phyloP scores from a whole-genome alignment of 2,329 filamentous ascomycete species.

The Teratosphaeria pseudoeucalypti region DNA sequence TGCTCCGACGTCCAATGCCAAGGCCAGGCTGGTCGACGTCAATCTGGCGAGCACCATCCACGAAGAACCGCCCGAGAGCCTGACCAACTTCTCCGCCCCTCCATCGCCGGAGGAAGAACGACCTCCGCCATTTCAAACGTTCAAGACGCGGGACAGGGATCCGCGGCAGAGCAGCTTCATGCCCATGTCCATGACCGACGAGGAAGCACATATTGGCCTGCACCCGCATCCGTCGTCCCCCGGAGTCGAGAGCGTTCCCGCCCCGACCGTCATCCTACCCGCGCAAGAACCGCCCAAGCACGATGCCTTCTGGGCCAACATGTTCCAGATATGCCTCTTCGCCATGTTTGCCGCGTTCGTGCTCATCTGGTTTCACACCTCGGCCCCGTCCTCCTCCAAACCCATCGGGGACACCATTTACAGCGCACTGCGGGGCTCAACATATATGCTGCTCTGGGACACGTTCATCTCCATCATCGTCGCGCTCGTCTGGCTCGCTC shows the following conservation, averaged over 20 bases:
- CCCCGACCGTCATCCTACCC: conserved; percentile 44
- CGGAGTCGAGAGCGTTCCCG: conserved; percentile 43
- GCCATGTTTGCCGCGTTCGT: conserved; percentile 81
- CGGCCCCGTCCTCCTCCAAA: conserved; percentile 54
- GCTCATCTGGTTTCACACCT: conserved; percentile 81
- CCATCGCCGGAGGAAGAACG: conserved; percentile 34
- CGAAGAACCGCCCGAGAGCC: conserved; percentile 28
- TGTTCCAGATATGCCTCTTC: conserved; percentile 77
- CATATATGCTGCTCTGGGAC: conserved; percentile 81
- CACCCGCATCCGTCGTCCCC: conserved; percentile 37
- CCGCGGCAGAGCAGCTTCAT: conserved; percentile 34
- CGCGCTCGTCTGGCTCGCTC: conserved; percentile 79
- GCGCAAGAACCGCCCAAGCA: conserved; percentile 65
- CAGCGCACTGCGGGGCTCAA: conserved; percentile 73
- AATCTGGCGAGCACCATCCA: conserved; percentile 60
- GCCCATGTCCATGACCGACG: conserved; percentile 40
- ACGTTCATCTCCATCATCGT: conserved; percentile 83
- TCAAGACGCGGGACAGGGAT: conserved; percentile 35
- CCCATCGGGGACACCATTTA: conserved; percentile 91
- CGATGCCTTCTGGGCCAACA: conserved; percentile 83
- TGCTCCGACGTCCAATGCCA: conserved; percentile 44
- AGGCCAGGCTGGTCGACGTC: conserved; percentile 69
- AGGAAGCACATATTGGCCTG: conserved; percentile 36
- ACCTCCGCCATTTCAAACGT: conserved; percentile 45
- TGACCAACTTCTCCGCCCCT: conserved; percentile 27